Conservation (phyloP, 2,329 filamentous ascomycete genomes). For the Cladosporium colombiae region DNA sequence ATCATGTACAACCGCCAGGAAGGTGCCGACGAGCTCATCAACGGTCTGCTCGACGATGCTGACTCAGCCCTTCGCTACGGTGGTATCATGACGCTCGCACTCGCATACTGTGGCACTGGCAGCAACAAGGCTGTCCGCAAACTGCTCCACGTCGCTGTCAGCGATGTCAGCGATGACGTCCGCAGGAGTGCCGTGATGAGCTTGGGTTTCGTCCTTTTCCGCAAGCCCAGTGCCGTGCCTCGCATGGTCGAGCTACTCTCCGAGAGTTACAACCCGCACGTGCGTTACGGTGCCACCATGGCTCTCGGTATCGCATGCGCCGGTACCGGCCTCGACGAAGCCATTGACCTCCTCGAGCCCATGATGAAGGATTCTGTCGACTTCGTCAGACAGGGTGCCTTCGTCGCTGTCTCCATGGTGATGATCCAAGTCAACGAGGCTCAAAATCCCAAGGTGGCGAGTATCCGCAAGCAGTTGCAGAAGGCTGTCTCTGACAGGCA, state of each 20-base stretch:
- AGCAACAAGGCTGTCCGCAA: slow-evolving; percentile 99
- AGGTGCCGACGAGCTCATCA: slow-evolving; percentile 89
- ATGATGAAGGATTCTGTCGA: slow-evolving; percentile 99
- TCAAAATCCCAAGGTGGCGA: slow-evolving; percentile 94
- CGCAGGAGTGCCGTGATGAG: slow-evolving; percentile 96
- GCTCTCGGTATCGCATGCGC: slow-evolving; percentile 97
- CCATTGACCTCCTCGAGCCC: slow-evolving; percentile 92
- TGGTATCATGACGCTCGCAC: slow-evolving; percentile 96
- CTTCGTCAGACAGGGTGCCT: slow-evolving; percentile 93
- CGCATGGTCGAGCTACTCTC: slow-evolving; percentile 98
- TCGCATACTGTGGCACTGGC: slow-evolving; percentile 94
- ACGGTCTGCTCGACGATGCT: slow-evolving; percentile 87
- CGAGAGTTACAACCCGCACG: slow-evolving; percentile 98
- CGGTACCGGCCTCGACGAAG: slow-evolving; percentile 91
- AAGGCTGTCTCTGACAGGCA: slow-evolving; percentile 94
- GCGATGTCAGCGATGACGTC: slow-evolving; percentile 97
- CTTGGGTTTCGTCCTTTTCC: slow-evolving; percentile 96
- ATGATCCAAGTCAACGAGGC: slow-evolving; percentile 99
- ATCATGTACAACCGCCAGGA: slow-evolving; percentile 99
- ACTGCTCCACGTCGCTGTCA: slow-evolving; percentile 92
- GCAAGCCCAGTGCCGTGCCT: slow-evolving; percentile 93
- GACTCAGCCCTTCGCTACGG: slow-evolving; percentile 93
- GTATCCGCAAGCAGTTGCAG: slow-evolving; percentile 87
- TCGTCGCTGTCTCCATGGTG: slow-evolving; percentile 95
- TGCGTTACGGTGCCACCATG: slow-evolving; percentile 97